Conservation (phyloP, 2,329 filamentous ascomycete species). For the Ceratocystis cacaofunesta region DNA sequence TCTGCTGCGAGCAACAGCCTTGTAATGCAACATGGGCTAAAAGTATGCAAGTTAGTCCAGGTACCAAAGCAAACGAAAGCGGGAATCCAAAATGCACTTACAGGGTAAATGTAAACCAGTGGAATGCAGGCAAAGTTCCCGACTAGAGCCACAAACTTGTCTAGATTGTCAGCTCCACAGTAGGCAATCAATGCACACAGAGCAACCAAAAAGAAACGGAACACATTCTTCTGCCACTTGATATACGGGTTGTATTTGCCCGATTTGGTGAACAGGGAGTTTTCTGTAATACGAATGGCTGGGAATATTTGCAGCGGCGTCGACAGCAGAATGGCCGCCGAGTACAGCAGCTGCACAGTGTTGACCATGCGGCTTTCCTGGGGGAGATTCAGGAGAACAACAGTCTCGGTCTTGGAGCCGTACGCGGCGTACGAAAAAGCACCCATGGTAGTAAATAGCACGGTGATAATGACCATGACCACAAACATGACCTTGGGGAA, state of each 20-base stretch:
- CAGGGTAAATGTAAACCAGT: constrained; percentile 92
- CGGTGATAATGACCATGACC: constrained; percentile 90
- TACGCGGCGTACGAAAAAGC: constrained; percentile 92
- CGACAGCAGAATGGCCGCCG: constrained; percentile 87
- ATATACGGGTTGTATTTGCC: constrained; percentile 97
- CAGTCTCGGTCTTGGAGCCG: constrained; percentile 87
- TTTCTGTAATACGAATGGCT: constrained; percentile 90
- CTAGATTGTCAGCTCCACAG: constrained; percentile 80
- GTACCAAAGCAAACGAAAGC: constrained; percentile 13
- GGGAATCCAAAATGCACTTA: constrained; percentile 36
- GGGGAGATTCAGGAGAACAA: constrained; percentile 88
- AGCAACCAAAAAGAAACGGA: constrained; percentile 83
- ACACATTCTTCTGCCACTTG: constrained; percentile 99
- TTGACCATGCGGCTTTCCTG: constrained; percentile 95
- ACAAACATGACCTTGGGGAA: constrained; percentile 77
- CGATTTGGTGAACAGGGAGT: constrained; percentile 80
- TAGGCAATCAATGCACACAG: constrained; percentile 78
- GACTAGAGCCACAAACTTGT: constrained; percentile 93
- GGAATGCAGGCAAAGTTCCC: constrained; percentile 97
- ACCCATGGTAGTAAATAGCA: constrained; percentile 81
- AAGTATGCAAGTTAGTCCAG: constrained; percentile 20
- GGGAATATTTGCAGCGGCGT: constrained; percentile 96
- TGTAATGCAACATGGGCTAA: constrained; percentile 80
- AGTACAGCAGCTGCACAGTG: constrained; percentile 89
- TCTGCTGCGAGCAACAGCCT: constrained; percentile 55